phyloP scores from a whole-genome alignment of 768 basidiomycete genomes.

The Phaeotremella skinneri region DNA sequence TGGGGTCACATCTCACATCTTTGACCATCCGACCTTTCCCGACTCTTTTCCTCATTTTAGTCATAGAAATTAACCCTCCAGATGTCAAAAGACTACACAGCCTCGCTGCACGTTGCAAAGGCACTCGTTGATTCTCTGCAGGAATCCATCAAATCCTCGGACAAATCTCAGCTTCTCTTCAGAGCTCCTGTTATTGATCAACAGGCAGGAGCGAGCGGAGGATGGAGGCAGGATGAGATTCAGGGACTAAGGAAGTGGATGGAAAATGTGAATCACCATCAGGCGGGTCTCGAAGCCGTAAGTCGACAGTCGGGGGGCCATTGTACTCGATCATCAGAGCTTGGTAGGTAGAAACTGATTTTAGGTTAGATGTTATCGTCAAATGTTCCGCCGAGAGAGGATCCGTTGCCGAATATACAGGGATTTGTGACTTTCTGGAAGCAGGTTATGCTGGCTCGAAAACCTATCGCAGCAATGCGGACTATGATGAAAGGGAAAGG shows the following conservation, averaged over 20 bases:
- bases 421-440: constrained; percentile 24
- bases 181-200: constrained; percentile 18
- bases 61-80: too few species aligned
- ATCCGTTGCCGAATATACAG: constrained; percentile 20
- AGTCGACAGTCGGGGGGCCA: background rate
- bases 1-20: background rate
- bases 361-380: constrained; percentile 12
- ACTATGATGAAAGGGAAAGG: constrained; percentile 17
- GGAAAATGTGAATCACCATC: constrained; percentile 9
- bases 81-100: background rate
- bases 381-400: constrained; percentile 22
- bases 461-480: constrained; percentile 18
- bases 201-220: constrained; percentile 5
- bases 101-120: background rate
- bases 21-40: background rate
- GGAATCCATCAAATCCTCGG: background rate
- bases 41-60: background rate
- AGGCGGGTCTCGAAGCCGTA: constrained; percentile 10
- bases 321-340: background rate
- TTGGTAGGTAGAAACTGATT: background rate
- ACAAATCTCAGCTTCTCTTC: constrained; percentile 3
- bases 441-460: constrained; percentile 8
- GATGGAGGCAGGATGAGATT: constrained; percentile 16
- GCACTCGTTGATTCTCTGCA: background rate
- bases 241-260: constrained; percentile 14